These are phyloP conservation scores for Oligophagozyma castellii DNA, from an alignment of 1,139 yeast genomes.

Conservation along the genomic window DNA sequence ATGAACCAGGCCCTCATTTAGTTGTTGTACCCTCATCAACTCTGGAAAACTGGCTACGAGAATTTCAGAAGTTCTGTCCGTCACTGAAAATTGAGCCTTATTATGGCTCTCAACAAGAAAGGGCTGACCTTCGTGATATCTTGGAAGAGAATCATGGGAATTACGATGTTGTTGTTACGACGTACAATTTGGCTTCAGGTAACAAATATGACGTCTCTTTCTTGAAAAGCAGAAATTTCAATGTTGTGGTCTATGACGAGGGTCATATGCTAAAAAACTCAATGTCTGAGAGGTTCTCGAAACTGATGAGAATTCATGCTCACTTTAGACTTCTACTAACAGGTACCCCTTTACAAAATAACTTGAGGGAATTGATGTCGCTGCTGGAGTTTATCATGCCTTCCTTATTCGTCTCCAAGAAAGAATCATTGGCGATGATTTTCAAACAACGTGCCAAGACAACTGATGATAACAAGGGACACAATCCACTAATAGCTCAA, in stretches of 20 bases:
- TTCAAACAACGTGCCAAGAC: slow-evolving; percentile 78
- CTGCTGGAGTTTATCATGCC: slow-evolving; percentile 86
- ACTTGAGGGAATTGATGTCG: slow-evolving; percentile 78
- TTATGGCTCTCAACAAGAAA: slow-evolving; percentile 75
- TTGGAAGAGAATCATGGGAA: slow-evolving; percentile 38
- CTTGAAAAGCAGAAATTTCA: slow-evolving; percentile 58
- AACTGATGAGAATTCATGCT: slow-evolving; percentile 72
- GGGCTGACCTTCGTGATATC: slow-evolving; percentile 70
- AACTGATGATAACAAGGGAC: slow-evolving; percentile 34
- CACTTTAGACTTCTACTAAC: slow-evolving; percentile 74
- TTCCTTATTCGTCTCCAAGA: slow-evolving; percentile 59
- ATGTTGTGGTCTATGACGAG: slow-evolving; percentile 88
- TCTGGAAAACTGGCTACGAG: slow-evolving; percentile 93
- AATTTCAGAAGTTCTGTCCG: slow-evolving; percentile 83
- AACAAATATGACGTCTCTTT: slow-evolving; percentile 71
- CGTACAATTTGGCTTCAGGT: slow-evolving; percentile 85
- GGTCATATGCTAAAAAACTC: slow-evolving; percentile 95
- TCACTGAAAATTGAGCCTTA: slow-evolving; percentile 73
- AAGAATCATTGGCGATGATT: slow-evolving; percentile 67
- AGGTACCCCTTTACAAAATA: slow-evolving; percentile 95
- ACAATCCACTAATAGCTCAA: slow-evolving; percentile 72
- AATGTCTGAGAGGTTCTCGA: slow-evolving; percentile 69
- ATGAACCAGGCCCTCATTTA: slow-evolving; percentile 54
- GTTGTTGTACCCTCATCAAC: slow-evolving; percentile 95
- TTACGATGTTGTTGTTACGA: slow-evolving; percentile 88